Evolutionary conservation across 306 rosid species (phyloP).

Genomic region (Vicia villosa): DNA sequence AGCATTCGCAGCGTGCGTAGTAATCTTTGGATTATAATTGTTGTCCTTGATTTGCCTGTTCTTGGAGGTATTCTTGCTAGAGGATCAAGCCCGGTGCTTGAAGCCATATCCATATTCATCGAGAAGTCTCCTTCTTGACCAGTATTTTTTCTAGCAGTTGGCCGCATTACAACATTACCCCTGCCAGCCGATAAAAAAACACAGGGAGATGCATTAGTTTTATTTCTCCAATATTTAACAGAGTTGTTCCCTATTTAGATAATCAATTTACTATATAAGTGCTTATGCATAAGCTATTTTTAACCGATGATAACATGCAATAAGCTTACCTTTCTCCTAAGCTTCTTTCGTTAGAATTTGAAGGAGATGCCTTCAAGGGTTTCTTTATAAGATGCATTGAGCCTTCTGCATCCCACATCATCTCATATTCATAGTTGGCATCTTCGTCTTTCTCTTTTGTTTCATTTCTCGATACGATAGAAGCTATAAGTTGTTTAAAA

Average conservation of each 20-base stretch:
- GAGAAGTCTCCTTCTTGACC: constrained; percentile 53
- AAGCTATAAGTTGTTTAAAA: constrained; percentile 47
- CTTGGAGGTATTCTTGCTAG: constrained; percentile 47
- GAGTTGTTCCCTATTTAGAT: background rate
- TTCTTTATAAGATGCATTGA: constrained; percentile 86
- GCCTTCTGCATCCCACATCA: constrained; percentile 88
- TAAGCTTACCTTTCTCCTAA: constrained; percentile 62
- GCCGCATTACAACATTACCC: constrained; percentile 74
- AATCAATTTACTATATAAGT: background rate
- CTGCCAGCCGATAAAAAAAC: constrained; percentile 42
- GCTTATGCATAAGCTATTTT: background rate
- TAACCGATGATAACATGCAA: too few species aligned
- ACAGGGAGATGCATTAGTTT: too few species aligned
- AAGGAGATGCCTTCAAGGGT: constrained; percentile 42
- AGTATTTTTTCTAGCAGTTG: constrained; percentile 56
- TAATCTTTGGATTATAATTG: constrained; percentile 58
- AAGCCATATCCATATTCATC: constrained; percentile 51
- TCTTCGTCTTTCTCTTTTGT: constrained; percentile 81
- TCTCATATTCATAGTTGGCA: constrained; percentile 69
- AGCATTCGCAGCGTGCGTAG: constrained; percentile 56
- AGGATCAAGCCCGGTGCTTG: constrained; percentile 48
- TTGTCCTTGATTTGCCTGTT: constrained; percentile 59
- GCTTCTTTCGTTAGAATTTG: constrained; percentile 48
- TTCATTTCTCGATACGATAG: constrained; percentile 43
- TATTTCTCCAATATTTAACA: too few species aligned